A percentile compares a stretch with the other conserved stretches of the same genome.
These are phyloP conservation scores for Collybia sordida DNA, from an alignment of 768 basidiomycete species.

Conservation along the genomic window DNA sequence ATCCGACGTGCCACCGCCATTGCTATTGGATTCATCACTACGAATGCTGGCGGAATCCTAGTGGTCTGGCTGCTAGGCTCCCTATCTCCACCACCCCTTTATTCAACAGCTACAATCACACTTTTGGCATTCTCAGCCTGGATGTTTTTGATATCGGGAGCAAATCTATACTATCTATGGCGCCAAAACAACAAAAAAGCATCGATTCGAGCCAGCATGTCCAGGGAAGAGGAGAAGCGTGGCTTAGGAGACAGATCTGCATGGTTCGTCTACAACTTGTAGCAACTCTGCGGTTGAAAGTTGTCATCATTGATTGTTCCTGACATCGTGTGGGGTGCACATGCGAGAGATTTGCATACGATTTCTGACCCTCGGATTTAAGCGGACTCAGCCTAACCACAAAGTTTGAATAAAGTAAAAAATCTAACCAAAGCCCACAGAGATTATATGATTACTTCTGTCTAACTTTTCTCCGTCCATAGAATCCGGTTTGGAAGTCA, in stretches of 20 bases:
- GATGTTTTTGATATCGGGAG: not conserved
- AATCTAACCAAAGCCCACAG: too few relatives aligned
- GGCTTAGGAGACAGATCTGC: conserved; percentile 29
- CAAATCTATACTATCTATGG: not conserved
- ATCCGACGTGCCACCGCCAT: conserved; percentile 37
- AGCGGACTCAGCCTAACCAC: too few relatives aligned
- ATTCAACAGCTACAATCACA: conserved; percentile 31
- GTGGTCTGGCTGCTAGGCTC: conserved; percentile 41
- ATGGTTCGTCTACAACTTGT: conserved; percentile 33
- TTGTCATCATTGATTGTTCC: too few relatives aligned
- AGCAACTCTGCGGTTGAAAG: not conserved
- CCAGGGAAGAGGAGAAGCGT: conserved; percentile 19
- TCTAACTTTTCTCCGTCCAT: too few relatives aligned
- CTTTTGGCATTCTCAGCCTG: conserved; percentile 12
- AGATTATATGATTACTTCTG: too few relatives aligned
- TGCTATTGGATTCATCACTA: conserved; percentile 32
- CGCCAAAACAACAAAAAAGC: conserved; percentile 15
- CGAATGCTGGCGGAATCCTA: conserved; percentile 38
- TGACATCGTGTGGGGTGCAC: too few relatives aligned
- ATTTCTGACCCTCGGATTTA: too few relatives aligned
- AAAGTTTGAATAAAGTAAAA: too few relatives aligned
- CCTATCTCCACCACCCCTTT: conserved; percentile 33
- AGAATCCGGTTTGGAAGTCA: too few relatives aligned
- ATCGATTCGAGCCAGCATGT: conserved; percentile 13
- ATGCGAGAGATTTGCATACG: too few relatives aligned